Conservation (phyloP, 768 basidiomycete species). For the Tricholoma saponaceum region DNA sequence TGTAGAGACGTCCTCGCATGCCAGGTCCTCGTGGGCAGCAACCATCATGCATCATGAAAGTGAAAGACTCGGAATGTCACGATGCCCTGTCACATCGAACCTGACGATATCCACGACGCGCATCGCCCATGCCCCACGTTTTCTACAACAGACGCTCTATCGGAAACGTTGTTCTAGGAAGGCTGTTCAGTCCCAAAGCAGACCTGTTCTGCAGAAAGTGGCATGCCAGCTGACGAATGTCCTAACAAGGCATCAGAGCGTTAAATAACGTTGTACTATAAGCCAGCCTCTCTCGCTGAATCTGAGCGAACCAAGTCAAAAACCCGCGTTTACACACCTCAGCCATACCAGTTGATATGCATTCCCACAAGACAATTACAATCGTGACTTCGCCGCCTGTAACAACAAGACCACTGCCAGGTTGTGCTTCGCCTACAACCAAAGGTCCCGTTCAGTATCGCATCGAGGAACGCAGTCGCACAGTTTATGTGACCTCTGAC, state of each 20-base stretch:
- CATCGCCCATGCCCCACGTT: background rate
- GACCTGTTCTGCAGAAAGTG: background rate
- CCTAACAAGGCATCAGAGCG: background rate
- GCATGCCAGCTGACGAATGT: background rate
- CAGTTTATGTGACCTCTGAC: slow-evolving; percentile 42
- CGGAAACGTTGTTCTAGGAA: background rate
- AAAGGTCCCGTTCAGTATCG: slow-evolving; percentile 35
- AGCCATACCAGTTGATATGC: slow-evolving; percentile 17
- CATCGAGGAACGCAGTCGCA: slow-evolving; percentile 44
- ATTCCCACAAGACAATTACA: slow-evolving; percentile 32
- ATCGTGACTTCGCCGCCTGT: slow-evolving; percentile 31
- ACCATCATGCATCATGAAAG: background rate
- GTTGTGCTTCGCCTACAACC: slow-evolving; percentile 25
- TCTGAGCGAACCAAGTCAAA: background rate
- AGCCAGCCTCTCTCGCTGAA: too few species aligned
- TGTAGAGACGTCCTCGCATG: background rate
- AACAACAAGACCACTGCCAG: slow-evolving; percentile 21
- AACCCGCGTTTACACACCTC: background rate
- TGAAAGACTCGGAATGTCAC: background rate
- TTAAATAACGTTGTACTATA: too few species aligned
- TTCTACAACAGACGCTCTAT: background rate
- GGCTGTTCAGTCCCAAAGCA: background rate
- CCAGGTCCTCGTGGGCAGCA: slow-evolving; percentile 1
- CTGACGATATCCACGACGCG: slow-evolving; percentile 1
- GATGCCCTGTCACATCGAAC: background rate